Evolutionary conservation across 1,139 yeast species (phyloP), one percentile per base, ranked within the genome.

Genomic region (Hemisphaericaspora xylanilytica): DNA sequence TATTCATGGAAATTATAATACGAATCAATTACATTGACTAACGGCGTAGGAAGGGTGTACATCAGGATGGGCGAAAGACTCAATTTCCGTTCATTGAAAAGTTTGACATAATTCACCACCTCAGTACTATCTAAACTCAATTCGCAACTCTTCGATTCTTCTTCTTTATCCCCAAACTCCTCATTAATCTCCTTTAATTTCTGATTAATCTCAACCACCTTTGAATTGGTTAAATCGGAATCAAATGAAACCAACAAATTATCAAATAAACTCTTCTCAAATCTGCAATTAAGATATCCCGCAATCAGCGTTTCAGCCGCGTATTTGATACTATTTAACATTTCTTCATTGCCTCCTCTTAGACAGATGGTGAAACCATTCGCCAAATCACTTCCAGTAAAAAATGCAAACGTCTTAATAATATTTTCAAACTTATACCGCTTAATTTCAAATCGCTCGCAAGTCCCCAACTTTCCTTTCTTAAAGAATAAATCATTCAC

Each of bases 331-430:
- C 79, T 78, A 37, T 79, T 73, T 45, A 90, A 61, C 1, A 71
- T 56, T 2, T 78, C 81, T 33, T 70, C 77, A 48, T 76, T 75
- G 0, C 80, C 83, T 2, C 98, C 98, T 43, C 98, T 70, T 18
- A 94, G 63, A 7, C 86, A 69, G 14, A 92, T 75, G 0, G 98
- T 89, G 33, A 92, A 84, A 0, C 98, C 98, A 0, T 82, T 63
- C 31, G 78, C 78, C 16, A 76, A 70, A 33, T 85, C 81, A 49
- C 89, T 82, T 0, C 97, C 97, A 2, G 82, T 75, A 42, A 94
- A 75, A 49, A 77, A 85, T 12, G 88, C 73, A 56, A 82, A 87
- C 0, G 95, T 80, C 54, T 88, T 86, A 11, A 82, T 75, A 1
- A 66, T 46, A 39, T 78, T 69, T 2, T 75, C 72, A 54, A 71